A percentile compares a stretch with the other conserved stretches of the same genome.
Evolutionary conservation across 129 eudicot species (phyloP).

Genomic region (Centrapalus pauciflorus): DNA sequence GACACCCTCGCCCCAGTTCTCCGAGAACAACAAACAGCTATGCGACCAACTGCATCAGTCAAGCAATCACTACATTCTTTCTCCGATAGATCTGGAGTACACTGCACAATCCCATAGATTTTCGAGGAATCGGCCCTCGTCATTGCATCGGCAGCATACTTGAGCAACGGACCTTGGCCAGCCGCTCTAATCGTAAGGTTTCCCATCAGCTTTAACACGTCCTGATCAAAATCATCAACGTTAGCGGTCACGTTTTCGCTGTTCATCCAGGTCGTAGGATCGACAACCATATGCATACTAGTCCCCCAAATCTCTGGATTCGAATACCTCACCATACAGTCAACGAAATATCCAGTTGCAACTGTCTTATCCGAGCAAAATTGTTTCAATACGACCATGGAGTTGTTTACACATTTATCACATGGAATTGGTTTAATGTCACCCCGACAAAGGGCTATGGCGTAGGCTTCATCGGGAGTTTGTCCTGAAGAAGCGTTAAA

Average conservation of each 20-base stretch:
- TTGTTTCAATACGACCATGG: background rate
- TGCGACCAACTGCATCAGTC: background rate
- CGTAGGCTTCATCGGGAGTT: conserved; percentile 16
- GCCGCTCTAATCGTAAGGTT: background rate
- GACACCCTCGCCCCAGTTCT: background rate
- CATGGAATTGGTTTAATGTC: conserved; percentile 23
- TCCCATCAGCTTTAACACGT: background rate
- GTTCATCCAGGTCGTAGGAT: no score
- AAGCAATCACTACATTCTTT: background rate
- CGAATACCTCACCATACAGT: background rate
- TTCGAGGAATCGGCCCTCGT: background rate
- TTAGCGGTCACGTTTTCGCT: background rate
- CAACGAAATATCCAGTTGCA: background rate
- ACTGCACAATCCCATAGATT: background rate
- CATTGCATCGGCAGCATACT: background rate
- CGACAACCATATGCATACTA: background rate
- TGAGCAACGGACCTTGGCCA: background rate
- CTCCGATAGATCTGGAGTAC: background rate
- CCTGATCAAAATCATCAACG: background rate
- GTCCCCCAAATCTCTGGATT: background rate
- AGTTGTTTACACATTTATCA: conserved; percentile 5
- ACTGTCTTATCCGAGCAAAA: background rate
- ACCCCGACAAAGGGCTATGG: conserved; percentile 37
- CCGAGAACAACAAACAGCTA: background rate
- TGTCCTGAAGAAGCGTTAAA: conserved; percentile 17